Evolutionary conservation across 805 yeast species (phyloP).

Genomic region (Barnettozyma sp.): DNA sequence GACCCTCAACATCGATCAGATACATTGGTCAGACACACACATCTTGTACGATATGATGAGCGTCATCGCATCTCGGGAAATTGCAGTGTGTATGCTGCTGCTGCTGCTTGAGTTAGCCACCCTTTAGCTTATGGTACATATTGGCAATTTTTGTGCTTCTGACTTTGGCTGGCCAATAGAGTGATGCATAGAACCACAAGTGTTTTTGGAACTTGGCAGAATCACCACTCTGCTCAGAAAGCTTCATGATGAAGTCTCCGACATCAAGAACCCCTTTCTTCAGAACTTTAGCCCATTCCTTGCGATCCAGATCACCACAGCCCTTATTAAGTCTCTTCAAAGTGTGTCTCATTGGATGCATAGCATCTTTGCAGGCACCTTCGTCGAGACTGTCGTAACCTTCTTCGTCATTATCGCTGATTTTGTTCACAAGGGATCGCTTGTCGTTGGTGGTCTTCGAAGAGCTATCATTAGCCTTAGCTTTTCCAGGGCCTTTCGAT

Average conservation of each 20-base stretch:
- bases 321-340: constrained; percentile 65
- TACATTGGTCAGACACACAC: too few relatives aligned
- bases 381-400: constrained; percentile 82
- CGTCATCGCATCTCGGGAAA: too few relatives aligned
- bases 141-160: constrained; percentile 62
- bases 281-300: constrained; percentile 69
- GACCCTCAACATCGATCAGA: too few relatives aligned
- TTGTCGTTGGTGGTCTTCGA: constrained; percentile 14
- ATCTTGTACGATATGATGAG: too few relatives aligned
- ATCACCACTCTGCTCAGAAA: constrained; percentile 26
- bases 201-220: constrained; percentile 47
- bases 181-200: constrained; percentile 77
- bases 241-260: constrained; percentile 60
- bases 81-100: too few relatives aligned
- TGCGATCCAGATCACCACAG: constrained; percentile 61
- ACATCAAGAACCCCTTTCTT: constrained; percentile 62
- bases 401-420: constrained; percentile 24
- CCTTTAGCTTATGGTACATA: constrained; percentile 61
- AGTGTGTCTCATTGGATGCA: constrained; percentile 64
- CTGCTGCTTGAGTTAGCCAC: neutral
- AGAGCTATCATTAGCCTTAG: constrained; percentile 22
- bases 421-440: constrained; percentile 3
- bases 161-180: constrained; percentile 86
- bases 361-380: constrained; percentile 47
- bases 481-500: constrained; percentile 9